Conservation (phyloP, 768 basidiomycete species). For the Tulasnella calospora region DNA sequence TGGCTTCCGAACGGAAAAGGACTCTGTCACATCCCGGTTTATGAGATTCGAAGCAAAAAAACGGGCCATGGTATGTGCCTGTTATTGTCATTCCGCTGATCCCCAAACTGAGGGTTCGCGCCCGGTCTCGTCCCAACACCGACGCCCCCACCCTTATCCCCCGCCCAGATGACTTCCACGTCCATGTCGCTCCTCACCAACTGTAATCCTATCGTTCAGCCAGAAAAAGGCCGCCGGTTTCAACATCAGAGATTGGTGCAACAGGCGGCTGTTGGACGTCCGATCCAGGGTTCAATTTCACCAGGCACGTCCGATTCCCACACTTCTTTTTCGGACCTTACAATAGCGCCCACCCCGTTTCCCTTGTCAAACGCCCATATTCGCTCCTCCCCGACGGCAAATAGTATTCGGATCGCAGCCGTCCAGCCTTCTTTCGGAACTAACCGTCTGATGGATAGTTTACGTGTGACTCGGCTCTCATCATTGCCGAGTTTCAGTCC, state of each 20-base stretch:
- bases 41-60: slow-evolving; percentile 5
- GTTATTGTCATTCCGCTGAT: neutral
- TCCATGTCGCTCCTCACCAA: neutral
- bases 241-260: neutral
- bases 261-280: neutral
- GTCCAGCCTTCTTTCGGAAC: neutral
- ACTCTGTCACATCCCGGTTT: slow-evolving; percentile 9
- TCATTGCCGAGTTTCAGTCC: neutral
- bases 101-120: neutral
- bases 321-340: neutral
- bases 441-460: neutral
- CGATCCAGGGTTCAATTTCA: neutral
- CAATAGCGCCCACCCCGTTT: neutral
- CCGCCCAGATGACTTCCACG: neutral
- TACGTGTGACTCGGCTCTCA: neutral
- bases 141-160: neutral
- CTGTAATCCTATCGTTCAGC: neutral
- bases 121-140: slow-evolving; percentile 2
- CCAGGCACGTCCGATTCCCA: neutral
- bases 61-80: neutral
- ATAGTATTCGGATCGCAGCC: neutral
- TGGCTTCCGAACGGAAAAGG: slow-evolving; percentile 6
- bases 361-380: neutral
- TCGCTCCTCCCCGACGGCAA: neutral
- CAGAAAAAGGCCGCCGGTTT: neutral